Evolutionary conservation across 2,329 filamentous ascomycete genomes (phyloP).

Genomic region (Meredithiella fracta): DNA sequence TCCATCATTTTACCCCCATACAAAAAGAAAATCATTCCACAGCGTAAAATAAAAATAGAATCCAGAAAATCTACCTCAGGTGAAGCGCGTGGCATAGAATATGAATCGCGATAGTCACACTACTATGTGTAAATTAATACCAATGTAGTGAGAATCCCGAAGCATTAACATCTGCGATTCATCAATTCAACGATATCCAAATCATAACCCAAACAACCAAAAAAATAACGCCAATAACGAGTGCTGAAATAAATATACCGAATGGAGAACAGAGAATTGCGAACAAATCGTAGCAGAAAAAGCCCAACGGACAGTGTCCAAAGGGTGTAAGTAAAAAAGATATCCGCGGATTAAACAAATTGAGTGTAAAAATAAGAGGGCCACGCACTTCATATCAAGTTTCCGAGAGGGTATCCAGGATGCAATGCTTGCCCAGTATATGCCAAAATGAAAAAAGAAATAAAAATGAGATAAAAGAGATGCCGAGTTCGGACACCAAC

Average conservation of each 20-base stretch:
- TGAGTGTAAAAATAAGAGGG: conserved; percentile 12
- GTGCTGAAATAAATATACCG: conserved; percentile 9
- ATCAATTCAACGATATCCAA: conserved; percentile 9
- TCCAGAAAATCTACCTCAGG: not conserved
- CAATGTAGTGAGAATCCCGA: not conserved
- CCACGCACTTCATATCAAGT: conserved; percentile 10
- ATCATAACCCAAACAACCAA: conserved; percentile 10
- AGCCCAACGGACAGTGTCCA: not conserved
- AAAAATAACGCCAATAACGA: conserved; percentile 11
- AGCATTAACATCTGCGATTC: conserved; percentile 9
- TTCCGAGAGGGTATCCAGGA: conserved; percentile 12
- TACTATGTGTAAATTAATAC: too few relatives aligned
- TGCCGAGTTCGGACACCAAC: conserved; percentile 14
- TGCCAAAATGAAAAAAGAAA: conserved; percentile 12
- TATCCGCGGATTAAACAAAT: conserved; percentile 1
- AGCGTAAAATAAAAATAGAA: conserved; percentile 10
- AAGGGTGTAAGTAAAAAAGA: not conserved
- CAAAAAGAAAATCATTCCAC: conserved; percentile 12
- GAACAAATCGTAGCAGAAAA: not conserved
- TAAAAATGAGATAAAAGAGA: conserved; percentile 8
- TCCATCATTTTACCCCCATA: conserved; percentile 12
- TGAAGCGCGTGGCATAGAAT: conserved; percentile 3
- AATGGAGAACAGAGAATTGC: not conserved
- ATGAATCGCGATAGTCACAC: not conserved
- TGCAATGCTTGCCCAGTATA: conserved; percentile 14